phyloP scores from a whole-genome alignment of 108 stramenopile species.

The Skeletonema potamos region DNA sequence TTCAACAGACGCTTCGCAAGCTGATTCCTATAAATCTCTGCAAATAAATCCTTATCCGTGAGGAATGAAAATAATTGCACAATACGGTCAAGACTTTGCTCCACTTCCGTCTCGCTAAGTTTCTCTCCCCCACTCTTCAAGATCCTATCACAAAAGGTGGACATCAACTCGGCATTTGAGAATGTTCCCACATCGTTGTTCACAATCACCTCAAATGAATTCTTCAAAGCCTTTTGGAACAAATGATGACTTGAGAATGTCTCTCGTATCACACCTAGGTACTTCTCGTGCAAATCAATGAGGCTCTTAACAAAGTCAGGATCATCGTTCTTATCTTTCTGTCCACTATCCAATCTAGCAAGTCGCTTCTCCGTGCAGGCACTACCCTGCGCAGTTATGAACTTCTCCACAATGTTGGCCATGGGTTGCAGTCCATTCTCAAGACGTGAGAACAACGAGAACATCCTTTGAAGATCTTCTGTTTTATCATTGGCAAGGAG shows the following conservation, averaged over 20 bases:
- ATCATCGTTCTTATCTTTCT: constrained; percentile 95
- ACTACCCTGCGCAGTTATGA: constrained; percentile 84
- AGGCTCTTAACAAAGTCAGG: constrained; percentile 96
- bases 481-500: constrained; percentile 96
- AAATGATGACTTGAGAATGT: constrained; percentile 92
- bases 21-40: constrained; percentile 98
- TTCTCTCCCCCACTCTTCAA: constrained; percentile 98
- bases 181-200: constrained; percentile 96
- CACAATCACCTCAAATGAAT: constrained; percentile 97
- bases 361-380: constrained; percentile 89
- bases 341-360: constrained; percentile 83
- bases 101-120: constrained; percentile 93
- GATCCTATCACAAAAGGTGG: constrained; percentile 97
- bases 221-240: constrained; percentile 99
- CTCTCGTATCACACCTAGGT: constrained; percentile 85
- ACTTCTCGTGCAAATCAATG: constrained; percentile 96
- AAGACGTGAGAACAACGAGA: constrained; percentile 90
- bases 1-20: constrained; percentile 97
- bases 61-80: constrained; percentile 98
- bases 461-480: constrained; percentile 97
- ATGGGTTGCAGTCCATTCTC: constrained; percentile 94
- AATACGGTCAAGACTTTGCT: constrained; percentile 89
- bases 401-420: constrained; percentile 86
- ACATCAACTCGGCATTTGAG: constrained; percentile 97
- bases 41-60: constrained; percentile 99